Percentiles rank a stretch among this genome's conserved stretches.
Evolutionary conservation across 1,139 yeast species (phyloP).

Genomic region (Lodderomyces pseudojiufengensis): DNA sequence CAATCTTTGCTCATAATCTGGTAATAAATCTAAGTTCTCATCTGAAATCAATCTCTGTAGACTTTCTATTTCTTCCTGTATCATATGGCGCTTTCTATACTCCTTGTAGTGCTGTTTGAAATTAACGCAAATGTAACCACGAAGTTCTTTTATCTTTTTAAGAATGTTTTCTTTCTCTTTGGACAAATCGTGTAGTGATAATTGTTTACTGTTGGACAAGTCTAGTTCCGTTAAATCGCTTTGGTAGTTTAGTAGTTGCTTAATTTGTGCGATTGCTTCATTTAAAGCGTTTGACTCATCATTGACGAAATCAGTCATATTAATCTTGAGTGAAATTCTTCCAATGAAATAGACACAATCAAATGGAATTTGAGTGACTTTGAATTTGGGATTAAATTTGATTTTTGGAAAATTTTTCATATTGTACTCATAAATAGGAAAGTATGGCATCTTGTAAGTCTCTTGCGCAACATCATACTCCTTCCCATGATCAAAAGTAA

Average conservation of each 20-base stretch:
- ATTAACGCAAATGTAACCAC: conserved; percentile 30
- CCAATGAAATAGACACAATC: conserved; percentile 50
- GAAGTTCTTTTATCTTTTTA: conserved; percentile 29
- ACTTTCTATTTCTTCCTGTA: conserved; percentile 50
- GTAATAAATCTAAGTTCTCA: conserved; percentile 83
- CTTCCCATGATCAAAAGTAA: conserved; percentile 46
- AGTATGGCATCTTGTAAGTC: conserved; percentile 46
- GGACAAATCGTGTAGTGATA: conserved; percentile 51
- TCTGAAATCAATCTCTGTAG: conserved; percentile 69
- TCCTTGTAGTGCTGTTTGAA: conserved; percentile 49
- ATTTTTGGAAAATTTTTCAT: conserved; percentile 26
- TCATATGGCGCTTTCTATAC: conserved; percentile 42
- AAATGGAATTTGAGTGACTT: conserved; percentile 45
- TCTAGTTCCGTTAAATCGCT: conserved; percentile 44
- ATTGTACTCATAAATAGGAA: conserved; percentile 36
- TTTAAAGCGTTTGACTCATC: conserved; percentile 40
- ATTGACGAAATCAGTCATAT: conserved; percentile 42
- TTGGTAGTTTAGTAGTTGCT: conserved; percentile 38
- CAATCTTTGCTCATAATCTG: conserved; percentile 89
- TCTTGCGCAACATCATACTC: conserved; percentile 27
- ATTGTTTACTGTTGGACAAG: conserved; percentile 42
- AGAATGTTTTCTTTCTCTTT: conserved; percentile 42
- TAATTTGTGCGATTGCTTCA: conserved; percentile 41
- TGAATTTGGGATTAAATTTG: conserved; percentile 29
- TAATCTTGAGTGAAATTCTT: conserved; percentile 38